Percentiles rank a stretch among this genome's conserved stretches.
Evolutionary conservation across 2,329 filamentous ascomycete genomes (phyloP).

Genomic region (Cephalotrichum gorgonifer): DNA sequence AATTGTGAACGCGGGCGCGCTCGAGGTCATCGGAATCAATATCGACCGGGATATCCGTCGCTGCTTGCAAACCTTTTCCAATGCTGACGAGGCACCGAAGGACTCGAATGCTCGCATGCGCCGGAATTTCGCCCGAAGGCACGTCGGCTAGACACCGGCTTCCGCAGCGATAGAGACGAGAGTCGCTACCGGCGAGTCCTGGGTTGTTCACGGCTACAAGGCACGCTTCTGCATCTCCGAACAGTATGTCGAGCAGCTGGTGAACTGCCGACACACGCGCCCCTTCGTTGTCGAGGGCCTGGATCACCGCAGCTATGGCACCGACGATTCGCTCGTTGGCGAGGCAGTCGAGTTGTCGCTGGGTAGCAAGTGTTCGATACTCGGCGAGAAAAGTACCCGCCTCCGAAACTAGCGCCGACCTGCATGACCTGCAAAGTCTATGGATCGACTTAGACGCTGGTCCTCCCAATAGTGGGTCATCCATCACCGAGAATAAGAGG

Average conservation of each 20-base stretch:
- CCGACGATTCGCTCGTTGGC: conserved; percentile 66
- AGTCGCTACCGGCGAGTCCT: neutral
- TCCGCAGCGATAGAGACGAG: neutral
- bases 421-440: conserved; percentile 65
- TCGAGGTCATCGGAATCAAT: conserved; percentile 41
- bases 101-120: conserved; percentile 42
- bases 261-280: conserved; percentile 34
- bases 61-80: conserved; percentile 61
- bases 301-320: conserved; percentile 65
- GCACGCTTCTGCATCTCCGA: conserved; percentile 3
- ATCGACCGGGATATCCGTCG: conserved; percentile 56
- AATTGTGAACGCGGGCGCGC: conserved; percentile 3
- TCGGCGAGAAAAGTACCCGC: conserved; percentile 59
- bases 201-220: neutral
- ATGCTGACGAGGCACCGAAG: conserved; percentile 61
- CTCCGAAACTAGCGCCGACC: conserved; percentile 56
- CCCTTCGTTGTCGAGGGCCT: conserved; percentile 53
- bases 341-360: conserved; percentile 45
- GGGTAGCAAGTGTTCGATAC: conserved; percentile 54
- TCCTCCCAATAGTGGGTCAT: conserved; percentile 50
- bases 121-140: conserved; percentile 28
- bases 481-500: conserved; percentile 62
- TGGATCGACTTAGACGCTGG: conserved; percentile 66
- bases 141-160: conserved; percentile 6
- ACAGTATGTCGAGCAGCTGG: conserved; percentile 8